These are phyloP conservation scores for Abrus precatorius DNA, from an alignment of 306 rosid genomes.

Conservation along the genomic window DNA sequence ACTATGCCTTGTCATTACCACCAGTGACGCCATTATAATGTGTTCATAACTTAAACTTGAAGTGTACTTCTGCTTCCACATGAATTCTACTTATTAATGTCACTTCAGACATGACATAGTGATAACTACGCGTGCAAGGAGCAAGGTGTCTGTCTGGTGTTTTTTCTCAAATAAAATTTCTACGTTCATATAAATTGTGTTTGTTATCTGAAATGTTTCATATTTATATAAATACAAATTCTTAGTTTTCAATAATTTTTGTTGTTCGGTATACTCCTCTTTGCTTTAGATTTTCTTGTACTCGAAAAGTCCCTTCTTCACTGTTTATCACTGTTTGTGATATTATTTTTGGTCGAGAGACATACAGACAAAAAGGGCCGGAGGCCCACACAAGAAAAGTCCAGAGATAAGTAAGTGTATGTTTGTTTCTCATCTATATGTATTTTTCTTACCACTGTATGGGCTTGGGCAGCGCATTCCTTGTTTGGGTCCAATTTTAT, in stretches of 20 bases:
- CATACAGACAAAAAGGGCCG: too few species aligned
- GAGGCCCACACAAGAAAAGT: too few species aligned
- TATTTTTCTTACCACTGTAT: too few species aligned
- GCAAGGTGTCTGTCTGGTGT: background rate
- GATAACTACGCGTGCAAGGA: conserved; percentile 23
- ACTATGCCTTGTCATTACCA: conserved; percentile 20
- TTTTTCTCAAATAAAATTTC: background rate
- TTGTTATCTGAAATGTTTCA: background rate
- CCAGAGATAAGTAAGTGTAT: too few species aligned
- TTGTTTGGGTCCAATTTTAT: too few species aligned
- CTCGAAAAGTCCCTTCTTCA: too few species aligned
- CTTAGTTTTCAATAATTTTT: background rate
- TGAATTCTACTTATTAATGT: conserved; percentile 16
- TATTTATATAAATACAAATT: background rate
- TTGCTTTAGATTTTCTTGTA: too few species aligned
- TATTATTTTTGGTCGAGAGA: too few species aligned
- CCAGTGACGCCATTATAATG: background rate
- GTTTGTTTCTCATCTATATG: too few species aligned
- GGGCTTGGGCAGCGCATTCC: too few species aligned
- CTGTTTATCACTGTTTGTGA: too few species aligned
- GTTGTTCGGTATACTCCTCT: too few species aligned
- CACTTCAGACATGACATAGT: background rate
- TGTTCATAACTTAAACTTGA: conserved; percentile 22
- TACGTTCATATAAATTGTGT: background rate
- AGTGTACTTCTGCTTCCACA: conserved; percentile 26